Evolutionary conservation across 371 early-diverging fungal genomes (phyloP).

Genomic region (Rhizopus sp.): DNA sequence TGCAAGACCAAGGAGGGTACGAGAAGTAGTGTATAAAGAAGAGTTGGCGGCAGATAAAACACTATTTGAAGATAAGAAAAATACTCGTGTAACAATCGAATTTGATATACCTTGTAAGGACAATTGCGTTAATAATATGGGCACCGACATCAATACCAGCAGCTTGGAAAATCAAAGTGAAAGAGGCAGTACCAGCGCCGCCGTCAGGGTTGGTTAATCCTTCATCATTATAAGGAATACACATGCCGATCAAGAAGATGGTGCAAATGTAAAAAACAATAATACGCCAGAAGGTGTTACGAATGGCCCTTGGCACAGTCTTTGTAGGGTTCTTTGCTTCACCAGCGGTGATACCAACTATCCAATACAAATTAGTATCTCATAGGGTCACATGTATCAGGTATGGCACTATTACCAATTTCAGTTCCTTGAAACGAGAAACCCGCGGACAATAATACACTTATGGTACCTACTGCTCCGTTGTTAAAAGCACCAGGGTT

Average conservation of each 20-base stretch:
- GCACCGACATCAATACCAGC: conserved; percentile 68
- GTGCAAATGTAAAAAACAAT: conserved; percentile 67
- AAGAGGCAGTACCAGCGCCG: conserved; percentile 62
- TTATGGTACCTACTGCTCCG: conserved; percentile 69
- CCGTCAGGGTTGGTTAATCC: conserved; percentile 47
- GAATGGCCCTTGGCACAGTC: conserved; percentile 71
- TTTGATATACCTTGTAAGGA: conserved; percentile 41
- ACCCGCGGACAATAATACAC: conserved; percentile 73
- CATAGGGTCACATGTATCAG: conserved; percentile 1
- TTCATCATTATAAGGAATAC: conserved; percentile 58
- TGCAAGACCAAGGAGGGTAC: conserved; percentile 66
- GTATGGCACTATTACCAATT: conserved; percentile 38
- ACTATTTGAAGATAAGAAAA: conserved; percentile 20
- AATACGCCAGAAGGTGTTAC: conserved; percentile 75
- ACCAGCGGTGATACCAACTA: conserved; percentile 75
- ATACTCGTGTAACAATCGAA: background rate
- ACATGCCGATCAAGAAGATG: conserved; percentile 70
- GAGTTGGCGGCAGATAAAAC: conserved; percentile 76
- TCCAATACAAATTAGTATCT: conserved; percentile 4
- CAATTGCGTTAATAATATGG: conserved; percentile 71
- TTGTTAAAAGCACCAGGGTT: conserved; percentile 77
- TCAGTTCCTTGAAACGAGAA: conserved; percentile 88
- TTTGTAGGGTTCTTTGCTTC: conserved; percentile 73
- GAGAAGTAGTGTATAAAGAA: conserved; percentile 67
- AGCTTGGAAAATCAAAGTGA: conserved; percentile 64